Percentiles rank a stretch among this genome's conserved stretches.
These are phyloP conservation scores for Mrakia gelida DNA, from an alignment of 768 basidiomycete genomes.

Conservation along the genomic window DNA sequence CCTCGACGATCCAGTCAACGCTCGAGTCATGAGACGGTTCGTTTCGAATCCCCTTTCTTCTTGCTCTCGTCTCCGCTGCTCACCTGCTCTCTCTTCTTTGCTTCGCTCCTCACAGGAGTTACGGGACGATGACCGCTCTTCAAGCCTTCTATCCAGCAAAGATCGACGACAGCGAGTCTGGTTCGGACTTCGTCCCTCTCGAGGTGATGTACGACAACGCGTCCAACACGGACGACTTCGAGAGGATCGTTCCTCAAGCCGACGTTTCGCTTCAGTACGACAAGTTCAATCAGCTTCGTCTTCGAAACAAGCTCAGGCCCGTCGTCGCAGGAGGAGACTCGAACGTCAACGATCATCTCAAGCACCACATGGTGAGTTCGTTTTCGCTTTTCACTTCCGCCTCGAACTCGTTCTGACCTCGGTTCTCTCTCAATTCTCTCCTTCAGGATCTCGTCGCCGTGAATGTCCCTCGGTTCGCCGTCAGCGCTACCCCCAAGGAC, in stretches of 20 bases:
- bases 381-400: not conserved
- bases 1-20: constrained; percentile 74
- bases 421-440: not conserved
- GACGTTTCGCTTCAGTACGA: constrained; percentile 81
- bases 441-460: constrained; percentile 73
- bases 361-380: constrained; percentile 17
- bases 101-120: constrained; percentile 39
- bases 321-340: constrained; percentile 50
- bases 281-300: constrained; percentile 86
- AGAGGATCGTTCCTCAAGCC: constrained; percentile 84
- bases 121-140: constrained; percentile 69
- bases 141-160: constrained; percentile 77
- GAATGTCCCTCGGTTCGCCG: constrained; percentile 77
- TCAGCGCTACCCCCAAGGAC: constrained; percentile 74
- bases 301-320: constrained; percentile 56
- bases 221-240: constrained; percentile 66
- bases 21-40: constrained; percentile 79
- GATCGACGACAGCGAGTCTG: constrained; percentile 1
- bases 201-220: constrained; percentile 83
- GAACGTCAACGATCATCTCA: constrained; percentile 50
- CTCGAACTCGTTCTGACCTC: not conserved
- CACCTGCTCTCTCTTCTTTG: not conserved
- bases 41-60: constrained; percentile 32
- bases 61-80: not conserved
- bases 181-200: constrained; percentile 60